phyloP scores from a whole-genome alignment of 176 grass and related monocot genomes.

The Lolium perenne region DNA sequence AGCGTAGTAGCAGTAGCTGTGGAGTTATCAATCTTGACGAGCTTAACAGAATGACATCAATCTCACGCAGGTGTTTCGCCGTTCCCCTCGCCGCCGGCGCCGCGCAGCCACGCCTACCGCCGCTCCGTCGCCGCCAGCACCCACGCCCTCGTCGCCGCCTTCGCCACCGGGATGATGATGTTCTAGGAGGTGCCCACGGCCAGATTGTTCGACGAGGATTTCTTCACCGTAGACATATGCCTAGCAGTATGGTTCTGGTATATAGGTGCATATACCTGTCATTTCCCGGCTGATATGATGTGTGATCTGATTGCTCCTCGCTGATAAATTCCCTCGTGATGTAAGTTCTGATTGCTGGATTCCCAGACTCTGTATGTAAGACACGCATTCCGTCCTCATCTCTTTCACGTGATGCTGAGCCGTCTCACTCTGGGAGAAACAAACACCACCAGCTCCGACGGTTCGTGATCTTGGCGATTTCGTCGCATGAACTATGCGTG shows the following conservation, averaged over 20 bases:
- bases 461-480: neutral
- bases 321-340: neutral
- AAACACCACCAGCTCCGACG: neutral
- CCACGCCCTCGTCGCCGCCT: slow-evolving; percentile 25
- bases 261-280: neutral
- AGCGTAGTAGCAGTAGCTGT: neutral
- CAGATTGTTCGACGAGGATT: neutral
- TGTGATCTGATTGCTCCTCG: neutral
- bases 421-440: neutral
- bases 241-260: neutral
- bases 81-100: slow-evolving; percentile 29
- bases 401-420: neutral
- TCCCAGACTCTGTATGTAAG: neutral
- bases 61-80: slow-evolving; percentile 37
- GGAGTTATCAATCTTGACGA: neutral
- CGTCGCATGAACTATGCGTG: neutral
- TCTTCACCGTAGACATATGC: neutral
- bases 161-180: neutral
- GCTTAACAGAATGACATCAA: neutral
- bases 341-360: slow-evolving; percentile 16
- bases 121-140: slow-evolving; percentile 2
- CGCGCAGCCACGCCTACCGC: neutral
- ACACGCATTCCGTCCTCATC: neutral
- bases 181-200: slow-evolving; percentile 16
- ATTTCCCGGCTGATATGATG: slow-evolving; percentile 18